Base-by-base conservation (phyloP, 148 eudicot species). In the Drosera capensis region DNA sequence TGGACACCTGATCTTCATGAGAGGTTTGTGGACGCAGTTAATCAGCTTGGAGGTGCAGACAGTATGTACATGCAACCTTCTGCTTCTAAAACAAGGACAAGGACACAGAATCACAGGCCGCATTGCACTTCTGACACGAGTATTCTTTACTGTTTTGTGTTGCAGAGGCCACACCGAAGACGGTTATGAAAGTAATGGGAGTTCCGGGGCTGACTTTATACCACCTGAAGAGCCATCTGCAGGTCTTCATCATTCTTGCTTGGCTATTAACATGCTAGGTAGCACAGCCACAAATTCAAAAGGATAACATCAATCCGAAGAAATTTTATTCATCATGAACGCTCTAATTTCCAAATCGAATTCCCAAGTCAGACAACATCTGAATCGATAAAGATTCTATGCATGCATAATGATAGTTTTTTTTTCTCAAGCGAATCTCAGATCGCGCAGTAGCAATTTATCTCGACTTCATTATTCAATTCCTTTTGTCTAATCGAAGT, bases 11-110 rank as follows among this genome's bases (percentile, higher is more conserved):
- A 76, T 38, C 78, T 72, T 49, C 82, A 76, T 30, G 71, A 68
- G 53, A 58, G 75, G 23, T 72, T 76, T 54, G 51, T 76, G 19
- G 78, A 72, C 54, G 82, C 78, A 3, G 82, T 76, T 18, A 65
- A 62, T 64, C 78, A 72, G 41, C 74, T 76, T n/a, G 78, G 82
- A 41, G 82, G 82, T 31, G 72, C 78, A 41, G 78, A 72, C 54
- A 76, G 82, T 76, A 55, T 64, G 75, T 51, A 17, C 18, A 54
- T 23, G 29, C 19, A 18, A 41, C 49, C 12, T 38, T 16, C 40
- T 2, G 20, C 11, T 30, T 23, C 4, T 1, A 39, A n/a, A 12
- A 38, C 13, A 24, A 15, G 4, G 36, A 4, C 5, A 22, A 24
- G 11, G 35, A 20, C 19, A 20, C 35, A 14, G 9, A 22, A 17